A percentile compares a stretch with the other conserved stretches of the same genome.
Conservation (phyloP, 2,329 filamentous ascomycete species). For the Phaeoacremonium minimum region DNA sequence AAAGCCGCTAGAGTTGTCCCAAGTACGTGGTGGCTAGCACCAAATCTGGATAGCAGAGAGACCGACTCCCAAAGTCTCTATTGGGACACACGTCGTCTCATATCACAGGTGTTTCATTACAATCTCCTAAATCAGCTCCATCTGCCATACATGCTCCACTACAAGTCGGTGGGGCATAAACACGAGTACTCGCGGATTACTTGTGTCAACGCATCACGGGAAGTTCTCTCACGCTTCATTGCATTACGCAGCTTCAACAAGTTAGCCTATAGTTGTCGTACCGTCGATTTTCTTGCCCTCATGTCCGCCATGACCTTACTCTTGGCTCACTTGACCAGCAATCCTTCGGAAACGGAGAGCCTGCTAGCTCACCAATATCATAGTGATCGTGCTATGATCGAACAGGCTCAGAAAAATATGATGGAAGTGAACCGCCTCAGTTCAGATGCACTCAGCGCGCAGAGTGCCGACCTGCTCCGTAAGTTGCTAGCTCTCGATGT, state of each 20-base stretch:
- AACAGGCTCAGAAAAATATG: slow-evolving; percentile 27
- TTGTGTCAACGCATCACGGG: slow-evolving; percentile 28
- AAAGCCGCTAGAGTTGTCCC: slow-evolving; percentile 16
- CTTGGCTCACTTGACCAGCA: slow-evolving; percentile 27
- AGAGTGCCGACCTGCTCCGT: slow-evolving; percentile 21
- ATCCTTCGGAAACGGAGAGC: slow-evolving; percentile 14
- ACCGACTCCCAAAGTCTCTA: slow-evolving; percentile 10
- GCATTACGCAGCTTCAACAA: slow-evolving; percentile 21
- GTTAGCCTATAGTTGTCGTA: slow-evolving; percentile 19
- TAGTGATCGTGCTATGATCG: slow-evolving; percentile 31
- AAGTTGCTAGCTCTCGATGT: slow-evolving; percentile 21
- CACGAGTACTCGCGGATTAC: slow-evolving; percentile 24
- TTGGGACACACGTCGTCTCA: slow-evolving; percentile 15
- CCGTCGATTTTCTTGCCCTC: slow-evolving; percentile 29
- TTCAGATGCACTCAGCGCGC: slow-evolving; percentile 19
- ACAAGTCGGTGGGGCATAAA: neutral
- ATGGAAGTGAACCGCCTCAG: slow-evolving; percentile 17
- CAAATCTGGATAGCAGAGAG: slow-evolving; percentile 11
- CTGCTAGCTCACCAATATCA: slow-evolving; percentile 30
- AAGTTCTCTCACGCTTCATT: slow-evolving; percentile 29
- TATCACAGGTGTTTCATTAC: slow-evolving; percentile 24
- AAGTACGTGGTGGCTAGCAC: slow-evolving; percentile 19
- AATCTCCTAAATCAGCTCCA: slow-evolving; percentile 25
- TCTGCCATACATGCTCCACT: slow-evolving; percentile 24
- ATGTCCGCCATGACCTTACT: slow-evolving; percentile 29